Evolutionary conservation across 2,329 filamentous ascomycete genomes (phyloP), one percentile per base, ranked within the genome.

Genomic region (Xylariaceae sp.): DNA sequence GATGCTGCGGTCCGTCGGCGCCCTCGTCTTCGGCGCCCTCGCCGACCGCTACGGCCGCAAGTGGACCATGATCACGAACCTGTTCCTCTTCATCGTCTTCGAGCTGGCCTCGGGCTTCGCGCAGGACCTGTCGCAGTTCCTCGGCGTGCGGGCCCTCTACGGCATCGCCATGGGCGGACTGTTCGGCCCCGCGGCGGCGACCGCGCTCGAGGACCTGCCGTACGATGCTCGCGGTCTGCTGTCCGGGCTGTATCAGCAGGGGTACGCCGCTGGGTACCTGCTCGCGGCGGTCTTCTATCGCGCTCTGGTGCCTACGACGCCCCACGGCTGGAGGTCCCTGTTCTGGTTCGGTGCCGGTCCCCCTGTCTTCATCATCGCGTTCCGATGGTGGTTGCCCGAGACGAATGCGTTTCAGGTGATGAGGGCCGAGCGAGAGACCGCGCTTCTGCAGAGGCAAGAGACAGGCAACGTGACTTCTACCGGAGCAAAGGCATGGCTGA

Each of bases 81-180:
- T 50, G 9, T 44, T 43, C 26, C 30, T 50, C 1, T 50, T 50
- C 30, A 44, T 48, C n/a, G 17, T 50, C 9, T 37, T 50, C 7
- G 48, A 50, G 40, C 43, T 50, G 15, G 43, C 45, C 9, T 49
- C 48, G 2, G 48, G 48, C 7, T 50, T 50, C 17, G 41, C 45
- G 11, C 41, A 38, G n/a, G 40, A 44, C 9, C 17, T 50, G 16
- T 39, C 45, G 3, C 48, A 50, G 37, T 48, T 50, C 22, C 45
- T 50, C 16, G 48, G 41, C 4, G 32, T 48, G 3, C 35, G 48
- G 11, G 45, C 43, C 12, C 41, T 50, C 4, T 50, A 50, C n/a
- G 48, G 48, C 12, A 49, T 50, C 33, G 43, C 48, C 1, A 50
- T 50, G 48, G 48, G 48, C n/a, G 48, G 48, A 9, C 31, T 50